Evolutionary conservation across 75 land plant genomes (phyloP), one percentile per base, ranked within the genome.

Genomic region (Cryptomeria japonica): DNA sequence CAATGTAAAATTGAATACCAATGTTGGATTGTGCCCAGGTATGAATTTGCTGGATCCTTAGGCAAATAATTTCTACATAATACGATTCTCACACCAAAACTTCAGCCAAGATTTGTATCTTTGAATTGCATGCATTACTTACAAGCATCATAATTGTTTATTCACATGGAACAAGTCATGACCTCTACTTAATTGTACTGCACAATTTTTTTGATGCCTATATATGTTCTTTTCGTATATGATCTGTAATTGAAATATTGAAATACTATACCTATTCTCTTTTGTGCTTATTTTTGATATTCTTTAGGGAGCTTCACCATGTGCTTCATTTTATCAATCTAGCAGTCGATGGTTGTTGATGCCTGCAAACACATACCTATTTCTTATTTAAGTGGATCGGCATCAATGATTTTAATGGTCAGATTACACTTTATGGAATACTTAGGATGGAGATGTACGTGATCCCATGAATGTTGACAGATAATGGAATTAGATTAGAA

Each of bases 401-500:
- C n/a, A 82, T 82, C 25, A 42, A 42, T 10, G 47, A 25, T 44
- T 51, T 82, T 44, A 44, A 82, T 82, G 32, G 84, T 82, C 51
- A 44, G 31, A 82, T 82, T 82, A 82, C 14, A 82, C 31, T 44
- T 82, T 6, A 42, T 82, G 47, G 12, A 82, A 9, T 11, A 44
- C 22, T 28, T 13, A 16, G 41, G 47, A 39, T 28, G n/a, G 47
- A 47, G 51, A 61, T 58, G 25, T 77, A 49, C 13, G 41, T 76
- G 38, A 15, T 55, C 19, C 47, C 7, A 37, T 56, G 22, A 18
- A 39, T 58, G 15, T 44, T 82, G n/a, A 47, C 84, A 44, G 38
- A 19, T 85, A 39, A 85, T 85, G 80, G 37, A 85, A 28, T 32
- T 85, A 64, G 34, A 85, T 36, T 85, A 13, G 39, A 38, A 25